Conservation (phyloP, 1,139 yeast species). For the Debaryomyces robertsiae region DNA sequence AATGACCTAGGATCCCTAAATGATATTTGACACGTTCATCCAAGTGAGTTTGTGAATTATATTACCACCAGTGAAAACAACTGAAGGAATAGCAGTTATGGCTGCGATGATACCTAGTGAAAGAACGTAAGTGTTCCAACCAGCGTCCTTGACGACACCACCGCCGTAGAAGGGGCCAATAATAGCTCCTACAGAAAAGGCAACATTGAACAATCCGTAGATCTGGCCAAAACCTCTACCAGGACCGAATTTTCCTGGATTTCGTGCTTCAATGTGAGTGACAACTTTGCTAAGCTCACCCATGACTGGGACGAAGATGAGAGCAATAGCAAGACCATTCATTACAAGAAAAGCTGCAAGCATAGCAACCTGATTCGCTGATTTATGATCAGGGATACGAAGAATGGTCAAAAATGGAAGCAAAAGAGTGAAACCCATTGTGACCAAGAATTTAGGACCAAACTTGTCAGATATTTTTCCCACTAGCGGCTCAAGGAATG, state of each 20-base stretch:
- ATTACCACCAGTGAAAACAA: constrained; percentile 6
- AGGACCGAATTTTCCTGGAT: constrained; percentile 5
- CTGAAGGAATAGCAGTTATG: constrained; percentile 1
- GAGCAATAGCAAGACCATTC: constrained; percentile 2
- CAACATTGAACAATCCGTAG: constrained; percentile 5
- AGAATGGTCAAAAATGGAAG: constrained; percentile 6
- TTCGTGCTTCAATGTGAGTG: constrained; percentile 1
- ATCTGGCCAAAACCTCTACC: constrained; percentile 5
- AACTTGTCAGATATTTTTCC: constrained; percentile 3
- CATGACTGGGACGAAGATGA: constrained; percentile 5
- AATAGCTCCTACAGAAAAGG: constrained; percentile 6
- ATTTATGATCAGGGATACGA: constrained; percentile 3
- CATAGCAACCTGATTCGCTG: neutral
- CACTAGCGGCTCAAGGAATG: neutral
- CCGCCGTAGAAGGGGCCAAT: constrained; percentile 7
- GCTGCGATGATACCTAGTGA: constrained; percentile 7
- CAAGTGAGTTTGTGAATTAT: neutral
- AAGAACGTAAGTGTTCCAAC: constrained; percentile 2
- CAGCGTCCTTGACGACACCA: constrained; percentile 1
- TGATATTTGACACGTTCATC: too few relatives aligned
- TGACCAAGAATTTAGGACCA: constrained; percentile 5
- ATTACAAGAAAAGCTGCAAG: constrained; percentile 7
- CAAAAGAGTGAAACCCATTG: constrained; percentile 2
- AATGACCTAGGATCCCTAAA: too few relatives aligned
- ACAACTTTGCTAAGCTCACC: constrained; percentile 4